These are phyloP conservation scores for Yamadazyma mexicana DNA, from an alignment of 1,139 yeast species.

Conservation along the genomic window DNA sequence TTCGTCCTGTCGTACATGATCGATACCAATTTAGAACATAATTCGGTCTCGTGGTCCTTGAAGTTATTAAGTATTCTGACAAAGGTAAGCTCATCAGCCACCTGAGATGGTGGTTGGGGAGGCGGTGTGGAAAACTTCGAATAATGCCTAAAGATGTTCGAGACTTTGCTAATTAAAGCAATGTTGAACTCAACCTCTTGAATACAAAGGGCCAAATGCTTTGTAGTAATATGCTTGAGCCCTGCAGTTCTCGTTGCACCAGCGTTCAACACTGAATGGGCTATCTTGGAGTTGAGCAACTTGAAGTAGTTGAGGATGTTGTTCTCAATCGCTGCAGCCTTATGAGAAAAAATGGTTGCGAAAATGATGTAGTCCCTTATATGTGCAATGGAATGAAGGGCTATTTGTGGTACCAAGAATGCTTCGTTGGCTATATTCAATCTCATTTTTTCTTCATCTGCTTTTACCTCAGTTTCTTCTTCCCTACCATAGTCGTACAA, in stretches of 20 bases:
- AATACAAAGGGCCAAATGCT: constrained; percentile 68
- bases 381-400: constrained; percentile 31
- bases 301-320: constrained; percentile 53
- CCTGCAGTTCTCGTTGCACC: constrained; percentile 80
- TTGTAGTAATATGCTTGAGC: constrained; percentile 71
- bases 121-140: constrained; percentile 4
- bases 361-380: constrained; percentile 52
- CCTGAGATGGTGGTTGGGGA: constrained; percentile 4
- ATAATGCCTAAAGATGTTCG: constrained; percentile 17
- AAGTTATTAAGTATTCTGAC: constrained; percentile 33
- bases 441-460: constrained; percentile 21
- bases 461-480: constrained; percentile 7
- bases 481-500: constrained; percentile 18
- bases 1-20: constrained; percentile 68
- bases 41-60: constrained; percentile 63
- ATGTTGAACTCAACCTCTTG: constrained; percentile 52
- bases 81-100: constrained; percentile 39
- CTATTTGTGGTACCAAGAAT: constrained; percentile 47
- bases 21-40: constrained; percentile 64
- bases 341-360: constrained; percentile 48
- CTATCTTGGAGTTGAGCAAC: constrained; percentile 54
- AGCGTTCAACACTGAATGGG: constrained; percentile 69
- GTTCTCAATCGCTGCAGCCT: constrained; percentile 31
- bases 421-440: constrained; percentile 38
- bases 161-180: constrained; percentile 22